Percentiles rank a stretch among this genome's conserved stretches.
Conservation (phyloP, 768 basidiomycete species). For the Tricholoma hemisulphureum region DNA sequence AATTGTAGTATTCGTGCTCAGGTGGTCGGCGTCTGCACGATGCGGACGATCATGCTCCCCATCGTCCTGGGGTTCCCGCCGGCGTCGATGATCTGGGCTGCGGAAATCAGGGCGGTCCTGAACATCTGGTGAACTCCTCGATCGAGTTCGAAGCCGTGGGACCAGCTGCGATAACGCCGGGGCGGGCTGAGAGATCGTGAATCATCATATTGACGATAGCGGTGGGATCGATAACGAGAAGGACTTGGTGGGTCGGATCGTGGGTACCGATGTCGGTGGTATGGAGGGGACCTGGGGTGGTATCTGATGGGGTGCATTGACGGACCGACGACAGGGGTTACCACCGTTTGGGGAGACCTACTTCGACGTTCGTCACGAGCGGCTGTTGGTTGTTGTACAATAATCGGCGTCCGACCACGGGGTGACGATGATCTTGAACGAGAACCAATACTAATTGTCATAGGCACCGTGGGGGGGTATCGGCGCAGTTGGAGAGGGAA, state of each 20-base stretch:
- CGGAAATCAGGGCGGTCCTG: neutral
- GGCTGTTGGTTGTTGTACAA: neutral
- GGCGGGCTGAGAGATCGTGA: conserved; percentile 4
- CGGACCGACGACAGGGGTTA: neutral
- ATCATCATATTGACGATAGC: conserved; percentile 21
- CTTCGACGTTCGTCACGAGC: neutral
- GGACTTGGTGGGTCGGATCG: no score
- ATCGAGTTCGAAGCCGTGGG: neutral
- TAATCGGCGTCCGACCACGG: neutral
- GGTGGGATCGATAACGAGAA: conserved; percentile 14
- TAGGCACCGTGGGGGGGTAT: neutral
- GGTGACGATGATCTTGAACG: conserved; percentile 14
- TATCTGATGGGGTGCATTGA: neutral
- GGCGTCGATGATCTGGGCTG: neutral
- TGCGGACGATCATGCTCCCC: neutral
- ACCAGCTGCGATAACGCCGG: conserved; percentile 10
- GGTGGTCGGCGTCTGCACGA: neutral
- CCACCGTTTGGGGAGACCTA: neutral
- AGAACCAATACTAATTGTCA: conserved; percentile 1
- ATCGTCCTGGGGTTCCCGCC: neutral
- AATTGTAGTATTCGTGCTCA: no score
- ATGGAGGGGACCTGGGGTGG: conserved; percentile 18
- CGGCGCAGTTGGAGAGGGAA: neutral
- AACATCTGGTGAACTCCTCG: conserved; percentile 4
- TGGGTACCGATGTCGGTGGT: conserved; percentile 14